A percentile compares a stretch with the other conserved stretches of the same genome.
Evolutionary conservation across 768 basidiomycete species (phyloP).

Genomic region (Tulasnella sp.): DNA sequence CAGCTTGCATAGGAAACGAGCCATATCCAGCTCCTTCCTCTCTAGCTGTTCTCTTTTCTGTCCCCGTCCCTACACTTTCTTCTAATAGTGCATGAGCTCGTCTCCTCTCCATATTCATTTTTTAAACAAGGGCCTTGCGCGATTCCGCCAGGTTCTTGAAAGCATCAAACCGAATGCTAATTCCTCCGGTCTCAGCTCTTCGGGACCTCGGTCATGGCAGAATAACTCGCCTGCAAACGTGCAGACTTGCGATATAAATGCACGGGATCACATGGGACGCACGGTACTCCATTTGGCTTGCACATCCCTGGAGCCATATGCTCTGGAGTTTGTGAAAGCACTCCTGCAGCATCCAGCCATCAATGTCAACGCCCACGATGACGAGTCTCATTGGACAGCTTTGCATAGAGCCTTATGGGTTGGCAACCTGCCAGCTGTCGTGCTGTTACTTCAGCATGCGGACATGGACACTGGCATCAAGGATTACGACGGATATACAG

Average conservation of each 20-base stretch:
- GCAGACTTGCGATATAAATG: slow-evolving; percentile 46
- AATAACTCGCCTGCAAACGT: slow-evolving; percentile 28
- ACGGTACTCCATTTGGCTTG: slow-evolving; percentile 78
- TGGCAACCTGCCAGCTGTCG: slow-evolving; percentile 56
- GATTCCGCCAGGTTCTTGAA: slow-evolving; percentile 64
- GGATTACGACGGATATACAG: slow-evolving; percentile 79
- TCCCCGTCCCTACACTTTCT: slow-evolving; percentile 1
- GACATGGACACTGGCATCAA: slow-evolving; percentile 64
- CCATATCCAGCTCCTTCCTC: not conserved
- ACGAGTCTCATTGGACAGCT: slow-evolving; percentile 83
- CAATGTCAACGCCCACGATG: slow-evolving; percentile 68
- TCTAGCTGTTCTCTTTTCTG: not conserved
- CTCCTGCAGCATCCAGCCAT: slow-evolving; percentile 62
- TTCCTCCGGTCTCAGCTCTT: slow-evolving; percentile 27
- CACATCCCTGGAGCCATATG: slow-evolving; percentile 42
- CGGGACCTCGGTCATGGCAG: slow-evolving; percentile 38
- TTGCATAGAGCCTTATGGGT: slow-evolving; percentile 76
- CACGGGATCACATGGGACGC: slow-evolving; percentile 54
- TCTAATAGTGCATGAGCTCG: slow-evolving; percentile 17
- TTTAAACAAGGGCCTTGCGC: slow-evolving; percentile 54
- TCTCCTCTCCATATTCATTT: slow-evolving; percentile 59
- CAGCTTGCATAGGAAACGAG: not conserved
- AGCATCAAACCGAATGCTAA: slow-evolving; percentile 30
- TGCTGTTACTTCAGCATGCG: slow-evolving; percentile 57
- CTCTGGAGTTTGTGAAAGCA: slow-evolving; percentile 62